Evolutionary conservation across 2,329 filamentous ascomycete genomes (phyloP).

Genomic region (Cercospora beticola): DNA sequence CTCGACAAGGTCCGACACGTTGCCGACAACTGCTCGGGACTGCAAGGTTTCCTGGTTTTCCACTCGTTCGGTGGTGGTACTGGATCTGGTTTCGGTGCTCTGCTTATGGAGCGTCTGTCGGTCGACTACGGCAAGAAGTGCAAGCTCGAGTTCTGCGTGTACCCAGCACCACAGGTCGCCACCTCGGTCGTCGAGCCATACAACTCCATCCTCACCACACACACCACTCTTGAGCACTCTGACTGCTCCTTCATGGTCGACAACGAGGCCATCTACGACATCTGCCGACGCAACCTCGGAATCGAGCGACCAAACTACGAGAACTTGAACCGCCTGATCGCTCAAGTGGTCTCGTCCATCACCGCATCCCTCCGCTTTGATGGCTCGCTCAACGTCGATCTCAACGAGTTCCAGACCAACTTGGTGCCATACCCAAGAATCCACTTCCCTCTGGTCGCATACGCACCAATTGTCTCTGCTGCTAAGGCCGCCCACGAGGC

Average conservation of each 20-base stretch:
- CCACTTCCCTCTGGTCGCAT: slow-evolving; percentile 97
- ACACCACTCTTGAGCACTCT: slow-evolving; percentile 98
- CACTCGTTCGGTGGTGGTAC: slow-evolving; percentile 99
- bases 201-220: slow-evolving; percentile 98
- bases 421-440: slow-evolving; percentile 98
- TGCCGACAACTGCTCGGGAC: slow-evolving; percentile 95
- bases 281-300: slow-evolving; percentile 95
- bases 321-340: slow-evolving; percentile 98
- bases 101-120: slow-evolving; percentile 97
- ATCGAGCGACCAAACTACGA: slow-evolving; percentile 97
- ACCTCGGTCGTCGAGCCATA: slow-evolving; percentile 99
- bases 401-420: slow-evolving; percentile 99
- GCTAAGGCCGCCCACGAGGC: slow-evolving; percentile 96
- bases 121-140: slow-evolving; percentile 99
- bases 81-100: slow-evolving; percentile 95
- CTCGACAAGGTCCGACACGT: slow-evolving; percentile 97
- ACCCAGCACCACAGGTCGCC: slow-evolving; percentile 94
- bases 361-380: slow-evolving; percentile 98
- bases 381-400: slow-evolving; percentile 96
- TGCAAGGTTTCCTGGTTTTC: slow-evolving; percentile 99
- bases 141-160: slow-evolving; percentile 99
- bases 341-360: slow-evolving; percentile 98
- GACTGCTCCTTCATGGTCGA: slow-evolving; percentile 99
- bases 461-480: slow-evolving; percentile 89
- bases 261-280: slow-evolving; percentile 99